Evolutionary conservation across 192 early-diverging fungal genomes (phyloP).

Genomic region (Coemansia sp.): DNA sequence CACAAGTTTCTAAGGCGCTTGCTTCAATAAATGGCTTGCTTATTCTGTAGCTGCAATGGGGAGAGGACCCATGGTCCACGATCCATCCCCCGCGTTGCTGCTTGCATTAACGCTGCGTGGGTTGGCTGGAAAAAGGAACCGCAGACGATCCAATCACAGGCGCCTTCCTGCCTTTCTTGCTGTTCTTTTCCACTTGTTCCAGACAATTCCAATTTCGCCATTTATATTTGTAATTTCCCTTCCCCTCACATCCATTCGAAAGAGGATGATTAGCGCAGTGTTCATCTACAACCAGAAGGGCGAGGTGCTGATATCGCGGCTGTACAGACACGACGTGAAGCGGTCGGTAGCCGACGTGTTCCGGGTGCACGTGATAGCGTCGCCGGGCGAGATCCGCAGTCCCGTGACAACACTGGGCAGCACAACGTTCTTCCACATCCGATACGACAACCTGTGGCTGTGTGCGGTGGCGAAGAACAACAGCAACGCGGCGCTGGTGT

Average conservation of each 20-base stretch:
- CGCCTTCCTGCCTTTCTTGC: no score
- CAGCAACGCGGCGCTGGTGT: conserved; percentile 76
- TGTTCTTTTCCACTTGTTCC: background rate
- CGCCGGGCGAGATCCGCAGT: conserved; percentile 68
- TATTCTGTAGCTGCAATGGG: no score
- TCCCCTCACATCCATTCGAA: background rate
- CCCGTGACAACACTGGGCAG: conserved; percentile 90
- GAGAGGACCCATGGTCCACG: no score
- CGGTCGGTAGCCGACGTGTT: conserved; percentile 95
- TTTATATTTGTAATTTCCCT: background rate
- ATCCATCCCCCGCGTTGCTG: no score
- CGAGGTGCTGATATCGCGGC: conserved; percentile 93
- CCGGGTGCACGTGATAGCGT: conserved; percentile 94
- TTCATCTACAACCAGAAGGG: conserved; percentile 99
- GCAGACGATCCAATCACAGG: background rate
- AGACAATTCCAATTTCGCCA: background rate
- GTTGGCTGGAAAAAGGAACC: no score
- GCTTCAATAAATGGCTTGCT: no score
- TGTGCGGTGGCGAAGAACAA: conserved; percentile 80
- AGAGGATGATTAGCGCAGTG: conserved; percentile 85
- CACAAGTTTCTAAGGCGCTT: background rate
- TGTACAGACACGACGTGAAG: conserved; percentile 96
- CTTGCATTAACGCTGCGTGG: no score
- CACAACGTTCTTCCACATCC: conserved; percentile 93
- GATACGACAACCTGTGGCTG: conserved; percentile 95